phyloP scores from a whole-genome alignment of 768 basidiomycete genomes.

The Peribolospora kevripleyi region DNA sequence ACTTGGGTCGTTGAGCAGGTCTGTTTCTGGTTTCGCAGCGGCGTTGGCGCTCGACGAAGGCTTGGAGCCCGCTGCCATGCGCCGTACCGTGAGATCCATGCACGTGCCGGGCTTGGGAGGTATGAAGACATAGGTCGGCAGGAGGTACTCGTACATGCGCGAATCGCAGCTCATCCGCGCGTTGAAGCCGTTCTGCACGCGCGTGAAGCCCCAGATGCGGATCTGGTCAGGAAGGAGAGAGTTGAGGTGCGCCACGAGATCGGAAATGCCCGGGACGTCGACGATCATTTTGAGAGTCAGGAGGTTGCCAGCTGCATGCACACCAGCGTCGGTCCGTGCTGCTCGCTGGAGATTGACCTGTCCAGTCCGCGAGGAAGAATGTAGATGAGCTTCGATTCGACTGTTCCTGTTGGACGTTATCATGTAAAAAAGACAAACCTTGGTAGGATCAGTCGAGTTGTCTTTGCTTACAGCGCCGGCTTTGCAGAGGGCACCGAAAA shows the following conservation, averaged over 20 bases:
- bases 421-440: slow-evolving; percentile 27
- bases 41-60: slow-evolving; percentile 1
- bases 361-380: not conserved
- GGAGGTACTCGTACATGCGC: slow-evolving; percentile 89
- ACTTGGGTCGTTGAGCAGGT: slow-evolving; percentile 1
- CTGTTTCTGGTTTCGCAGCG: slow-evolving; percentile 3
- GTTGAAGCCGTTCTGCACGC: slow-evolving; percentile 26
- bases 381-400: not conserved
- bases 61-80: not conserved
- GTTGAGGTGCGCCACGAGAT: slow-evolving; percentile 53
- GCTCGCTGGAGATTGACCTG: slow-evolving; percentile 67
- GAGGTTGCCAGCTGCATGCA: slow-evolving; percentile 86
- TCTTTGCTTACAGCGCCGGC: slow-evolving; percentile 84
- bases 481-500: slow-evolving; percentile 69
- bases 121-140: slow-evolving; percentile 76
- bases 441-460: slow-evolving; percentile 71
- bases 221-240: slow-evolving; percentile 72
- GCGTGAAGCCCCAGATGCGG: slow-evolving; percentile 67
- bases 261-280: slow-evolving; percentile 39
- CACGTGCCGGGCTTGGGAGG: slow-evolving; percentile 60
- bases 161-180: slow-evolving; percentile 51
- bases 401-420: not conserved
- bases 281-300: slow-evolving; percentile 30
- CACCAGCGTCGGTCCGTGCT: slow-evolving; percentile 88
- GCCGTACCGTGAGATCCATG: slow-evolving; percentile 20